Evolutionary conservation across 1,284 basidiomycete species (phyloP).

Genomic region (Phellinidium pouzarii): DNA sequence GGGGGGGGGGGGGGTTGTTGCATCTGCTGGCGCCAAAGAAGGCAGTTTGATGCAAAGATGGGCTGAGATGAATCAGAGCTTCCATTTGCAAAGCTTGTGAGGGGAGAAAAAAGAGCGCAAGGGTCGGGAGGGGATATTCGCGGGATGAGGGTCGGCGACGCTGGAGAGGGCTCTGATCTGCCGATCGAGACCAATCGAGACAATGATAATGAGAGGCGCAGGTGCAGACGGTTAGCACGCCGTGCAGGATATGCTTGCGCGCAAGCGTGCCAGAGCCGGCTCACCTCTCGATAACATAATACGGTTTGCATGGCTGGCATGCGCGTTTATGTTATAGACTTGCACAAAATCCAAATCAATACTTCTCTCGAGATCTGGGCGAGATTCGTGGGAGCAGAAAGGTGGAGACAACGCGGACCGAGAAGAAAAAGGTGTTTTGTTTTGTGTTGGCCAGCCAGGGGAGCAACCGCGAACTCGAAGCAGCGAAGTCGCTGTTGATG

Average conservation of each 20-base stretch:
- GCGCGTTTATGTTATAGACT: slow-evolving; percentile 1
- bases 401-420: slow-evolving; percentile 3
- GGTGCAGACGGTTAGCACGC: neutral
- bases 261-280: too few relatives aligned
- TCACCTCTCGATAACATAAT: slow-evolving; percentile 5
- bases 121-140: neutral
- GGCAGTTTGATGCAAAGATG: slow-evolving; percentile 11
- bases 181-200: slow-evolving; percentile 8
- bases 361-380: slow-evolving; percentile 1
- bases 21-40: slow-evolving; percentile 11
- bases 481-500: neutral
- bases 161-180: slow-evolving; percentile 4
- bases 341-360: neutral
- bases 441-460: slow-evolving; percentile 6
- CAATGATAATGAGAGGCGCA: neutral
- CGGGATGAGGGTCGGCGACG: neutral
- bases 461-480: neutral
- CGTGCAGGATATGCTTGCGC: neutral
- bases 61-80: slow-evolving; percentile 1
- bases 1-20: too few relatives aligned
- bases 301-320: neutral
- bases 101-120: neutral
- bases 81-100: slow-evolving; percentile 9
- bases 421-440: slow-evolving; percentile 3
- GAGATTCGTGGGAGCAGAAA: slow-evolving; percentile 1